Base-by-base conservation (phyloP, 768 basidiomycete genomes). In the Tricholomella constricta region DNA sequence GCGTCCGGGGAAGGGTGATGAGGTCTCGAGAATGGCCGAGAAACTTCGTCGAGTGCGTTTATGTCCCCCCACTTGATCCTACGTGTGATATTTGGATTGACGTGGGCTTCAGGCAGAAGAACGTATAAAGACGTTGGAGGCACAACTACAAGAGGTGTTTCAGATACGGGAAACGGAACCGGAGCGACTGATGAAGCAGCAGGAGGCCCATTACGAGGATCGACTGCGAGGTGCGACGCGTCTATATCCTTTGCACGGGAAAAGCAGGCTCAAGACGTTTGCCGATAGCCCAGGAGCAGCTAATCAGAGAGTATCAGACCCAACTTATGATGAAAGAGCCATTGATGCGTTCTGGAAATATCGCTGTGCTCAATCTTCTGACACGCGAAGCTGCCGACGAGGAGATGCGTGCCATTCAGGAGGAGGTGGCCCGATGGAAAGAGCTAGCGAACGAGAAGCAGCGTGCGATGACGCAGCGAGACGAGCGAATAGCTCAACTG, bases 311-410 rank as follows among this genome's bases (percentile, higher is more conserved):
- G 54, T 71, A 89, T 10, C 81, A 77, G 3, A 68, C 73, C 15
- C 78, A 83, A 59, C 66, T 88, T 4, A 71, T 82, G 3, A 78
- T 74, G 23, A 73, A 79, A 38, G 80, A 86, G 55, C 82, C 83
- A 6, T 70, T 86, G 31, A 71, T 80, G 37, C 71, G 73, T 37
- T 67, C 76, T 0, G 78, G 77, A 5, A 80, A 79, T 55, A 72
- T 70, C 12, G 74, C 78, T 2, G 77, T 81, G 4, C 72, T 86
- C 26, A 83, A 88, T 58, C 77, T 93, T 42, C 69, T 93, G 11
- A 88, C 88, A 8, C 81, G 88, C 49, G 88, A 89, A 53, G 81
- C 81, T 2, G 88, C 85, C 6, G 83, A 91, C 52, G 82, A 83
- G 48, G 88, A 91, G 69, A 83, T 82, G 60, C 77, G 75, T 37